phyloP scores from a whole-genome alignment of 352 stramenopile genomes.

The Pythium chondricola region DNA sequence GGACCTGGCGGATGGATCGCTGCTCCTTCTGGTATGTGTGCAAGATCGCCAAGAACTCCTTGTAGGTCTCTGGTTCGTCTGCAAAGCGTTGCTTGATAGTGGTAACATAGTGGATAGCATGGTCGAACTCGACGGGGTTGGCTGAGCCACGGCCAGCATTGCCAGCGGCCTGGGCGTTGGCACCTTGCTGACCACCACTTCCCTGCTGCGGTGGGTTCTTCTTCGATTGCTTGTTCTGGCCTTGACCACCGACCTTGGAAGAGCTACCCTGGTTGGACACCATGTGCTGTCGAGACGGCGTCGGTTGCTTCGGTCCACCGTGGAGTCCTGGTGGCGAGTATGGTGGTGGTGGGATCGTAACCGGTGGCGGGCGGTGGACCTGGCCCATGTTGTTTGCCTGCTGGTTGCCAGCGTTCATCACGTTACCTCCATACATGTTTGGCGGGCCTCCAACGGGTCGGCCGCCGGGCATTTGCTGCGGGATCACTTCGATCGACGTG shows the following conservation, averaged over 20 bases:
- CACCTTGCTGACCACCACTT: background rate
- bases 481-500: constrained; percentile 75
- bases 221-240: constrained; percentile 40
- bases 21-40: constrained; percentile 99
- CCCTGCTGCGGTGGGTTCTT: constrained; percentile 43
- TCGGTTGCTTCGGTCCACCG: constrained; percentile 33
- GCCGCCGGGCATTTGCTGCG: constrained; percentile 45
- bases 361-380: constrained; percentile 49
- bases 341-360: constrained; percentile 58
- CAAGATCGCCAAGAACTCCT: constrained; percentile 99
- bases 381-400: constrained; percentile 31
- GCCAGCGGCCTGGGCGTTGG: background rate
- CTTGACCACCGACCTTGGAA: constrained; percentile 26
- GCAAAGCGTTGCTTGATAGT: constrained; percentile 99
- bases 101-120: constrained; percentile 99
- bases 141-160: constrained; percentile 31
- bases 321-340: constrained; percentile 51
- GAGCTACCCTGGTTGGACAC: constrained; percentile 22
- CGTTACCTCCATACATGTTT: constrained; percentile 25
- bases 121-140: constrained; percentile 97
- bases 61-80: constrained; percentile 97
- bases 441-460: constrained; percentile 17
- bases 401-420: constrained; percentile 11
- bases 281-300: constrained; percentile 47
- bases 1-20: constrained; percentile 95